A percentile compares a stretch with the other conserved stretches of the same genome.
Evolutionary conservation across 257 asterid species (phyloP).

Genomic region (Solanum etuberosum): DNA sequence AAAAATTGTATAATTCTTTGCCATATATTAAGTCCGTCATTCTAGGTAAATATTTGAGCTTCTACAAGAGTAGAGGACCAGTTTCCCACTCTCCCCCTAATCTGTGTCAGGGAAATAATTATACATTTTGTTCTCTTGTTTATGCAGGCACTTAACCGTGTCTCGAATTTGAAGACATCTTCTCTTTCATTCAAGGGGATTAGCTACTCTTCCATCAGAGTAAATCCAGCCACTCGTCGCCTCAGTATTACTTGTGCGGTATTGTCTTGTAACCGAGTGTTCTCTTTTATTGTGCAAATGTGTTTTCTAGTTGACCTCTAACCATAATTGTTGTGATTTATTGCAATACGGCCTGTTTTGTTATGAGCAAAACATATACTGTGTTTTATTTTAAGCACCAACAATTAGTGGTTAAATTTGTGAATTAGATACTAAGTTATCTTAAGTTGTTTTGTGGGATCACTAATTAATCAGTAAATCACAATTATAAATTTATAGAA

Average conservation of each 20-base stretch:
- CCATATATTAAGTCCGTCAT: neutral
- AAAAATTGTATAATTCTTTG: neutral
- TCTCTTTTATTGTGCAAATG: neutral
- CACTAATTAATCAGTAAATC: neutral
- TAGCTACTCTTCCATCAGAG: constrained; percentile 23
- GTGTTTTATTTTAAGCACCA: neutral
- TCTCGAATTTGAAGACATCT: constrained; percentile 10
- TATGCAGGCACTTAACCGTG: neutral
- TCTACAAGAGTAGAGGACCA: neutral
- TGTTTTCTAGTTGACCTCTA: neutral
- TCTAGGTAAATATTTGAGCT: neutral
- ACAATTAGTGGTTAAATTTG: neutral
- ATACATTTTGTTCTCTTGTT: neutral
- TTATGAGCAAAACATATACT: neutral
- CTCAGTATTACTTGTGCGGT: constrained; percentile 59
- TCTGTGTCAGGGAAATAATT: neutral
- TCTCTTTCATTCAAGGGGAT: constrained; percentile 22
- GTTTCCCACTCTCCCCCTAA: neutral
- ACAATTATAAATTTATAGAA: neutral
- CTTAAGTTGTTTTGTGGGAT: neutral
- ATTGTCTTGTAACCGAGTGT: neutral
- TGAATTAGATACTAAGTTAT: neutral
- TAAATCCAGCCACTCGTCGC: constrained; percentile 32
- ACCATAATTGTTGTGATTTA: neutral
- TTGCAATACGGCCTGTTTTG: neutral